phyloP scores from a whole-genome alignment of 1,284 basidiomycete species.

The Psilocybe mexicana region DNA sequence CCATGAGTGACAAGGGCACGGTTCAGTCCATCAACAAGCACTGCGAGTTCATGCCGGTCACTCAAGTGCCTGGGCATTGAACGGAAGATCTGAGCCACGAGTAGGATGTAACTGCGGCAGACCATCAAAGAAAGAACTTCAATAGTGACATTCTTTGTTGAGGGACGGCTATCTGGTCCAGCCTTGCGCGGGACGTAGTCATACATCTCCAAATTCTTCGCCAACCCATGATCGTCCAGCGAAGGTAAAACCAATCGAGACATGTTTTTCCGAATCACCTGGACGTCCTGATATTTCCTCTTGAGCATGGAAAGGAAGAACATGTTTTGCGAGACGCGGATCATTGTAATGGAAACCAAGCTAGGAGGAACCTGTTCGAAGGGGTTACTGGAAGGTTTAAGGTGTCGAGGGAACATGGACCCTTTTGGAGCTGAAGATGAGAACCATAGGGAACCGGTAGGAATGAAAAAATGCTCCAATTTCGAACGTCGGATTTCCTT shows the following conservation, averaged over 20 bases:
- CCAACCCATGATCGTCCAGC: constrained; percentile 32
- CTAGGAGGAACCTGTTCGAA: constrained; percentile 49
- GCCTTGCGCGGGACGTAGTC: constrained; percentile 40
- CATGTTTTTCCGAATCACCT: constrained; percentile 70
- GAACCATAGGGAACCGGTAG: constrained; percentile 71
- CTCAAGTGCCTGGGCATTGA: constrained; percentile 77
- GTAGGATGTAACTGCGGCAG: constrained; percentile 68
- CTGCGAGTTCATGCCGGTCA: constrained; percentile 69
- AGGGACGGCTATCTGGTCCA: constrained; percentile 6
- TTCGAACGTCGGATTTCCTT: constrained; percentile 77
- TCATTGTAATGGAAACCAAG: constrained; percentile 58
- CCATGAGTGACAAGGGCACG: constrained; percentile 67
- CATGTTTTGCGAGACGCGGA: constrained; percentile 74
- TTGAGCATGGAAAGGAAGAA: constrained; percentile 67
- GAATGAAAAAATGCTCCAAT: constrained; percentile 70
- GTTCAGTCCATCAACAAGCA: constrained; percentile 71
- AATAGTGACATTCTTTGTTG: constrained; percentile 13
- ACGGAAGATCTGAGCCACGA: constrained; percentile 72
- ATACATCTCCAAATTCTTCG: constrained; percentile 41
- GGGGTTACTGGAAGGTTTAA: constrained; percentile 40
- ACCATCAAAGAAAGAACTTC: constrained; percentile 56
- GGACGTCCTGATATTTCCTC: constrained; percentile 70
- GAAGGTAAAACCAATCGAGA: constrained; percentile 61
- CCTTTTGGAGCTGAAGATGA: constrained; percentile 48
- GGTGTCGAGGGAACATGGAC: constrained; percentile 58